Conservation (phyloP, 169 alveolate genomes). For the Cystoisospora suis region DNA sequence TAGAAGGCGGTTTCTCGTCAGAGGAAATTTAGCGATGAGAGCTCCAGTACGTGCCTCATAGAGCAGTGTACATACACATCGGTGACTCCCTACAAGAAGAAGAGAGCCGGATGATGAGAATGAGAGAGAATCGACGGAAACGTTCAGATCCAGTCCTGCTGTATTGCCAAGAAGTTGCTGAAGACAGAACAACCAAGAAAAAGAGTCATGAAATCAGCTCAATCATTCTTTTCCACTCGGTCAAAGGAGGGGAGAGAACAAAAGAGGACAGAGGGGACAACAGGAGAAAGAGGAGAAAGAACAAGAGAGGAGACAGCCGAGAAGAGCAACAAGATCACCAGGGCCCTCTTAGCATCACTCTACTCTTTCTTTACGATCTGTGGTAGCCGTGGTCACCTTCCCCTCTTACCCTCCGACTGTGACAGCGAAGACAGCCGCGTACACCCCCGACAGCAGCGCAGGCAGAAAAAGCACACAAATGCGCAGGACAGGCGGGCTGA, state of each 20-base stretch:
- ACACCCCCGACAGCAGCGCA: background rate
- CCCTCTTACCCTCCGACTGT: background rate
- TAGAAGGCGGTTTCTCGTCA: slow-evolving; percentile 70
- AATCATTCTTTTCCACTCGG: too few species aligned
- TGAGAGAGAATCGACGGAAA: slow-evolving; percentile 67
- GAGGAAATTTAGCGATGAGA: slow-evolving; percentile 55
- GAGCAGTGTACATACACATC: slow-evolving; percentile 68
- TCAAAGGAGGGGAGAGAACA: background rate
- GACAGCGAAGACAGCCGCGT: too few species aligned
- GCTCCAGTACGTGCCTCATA: slow-evolving; percentile 62
- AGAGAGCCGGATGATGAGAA: slow-evolving; percentile 73
- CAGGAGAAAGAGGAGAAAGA: background rate
- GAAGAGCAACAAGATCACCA: background rate
- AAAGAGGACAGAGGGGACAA: background rate
- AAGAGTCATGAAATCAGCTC: background rate
- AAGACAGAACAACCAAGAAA: background rate
- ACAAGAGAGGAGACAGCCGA: background rate
- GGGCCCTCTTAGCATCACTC: background rate
- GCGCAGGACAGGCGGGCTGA: too few species aligned
- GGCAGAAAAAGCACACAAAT: background rate
- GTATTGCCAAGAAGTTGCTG: slow-evolving; percentile 36
- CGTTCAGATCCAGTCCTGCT: slow-evolving; percentile 71
- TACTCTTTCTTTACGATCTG: background rate
- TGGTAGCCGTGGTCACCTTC: background rate
- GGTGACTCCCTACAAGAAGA: slow-evolving; percentile 68